Evolutionary conservation across 176 grass and related monocot genomes (phyloP).

Genomic region (Cenchrus americanus): DNA sequence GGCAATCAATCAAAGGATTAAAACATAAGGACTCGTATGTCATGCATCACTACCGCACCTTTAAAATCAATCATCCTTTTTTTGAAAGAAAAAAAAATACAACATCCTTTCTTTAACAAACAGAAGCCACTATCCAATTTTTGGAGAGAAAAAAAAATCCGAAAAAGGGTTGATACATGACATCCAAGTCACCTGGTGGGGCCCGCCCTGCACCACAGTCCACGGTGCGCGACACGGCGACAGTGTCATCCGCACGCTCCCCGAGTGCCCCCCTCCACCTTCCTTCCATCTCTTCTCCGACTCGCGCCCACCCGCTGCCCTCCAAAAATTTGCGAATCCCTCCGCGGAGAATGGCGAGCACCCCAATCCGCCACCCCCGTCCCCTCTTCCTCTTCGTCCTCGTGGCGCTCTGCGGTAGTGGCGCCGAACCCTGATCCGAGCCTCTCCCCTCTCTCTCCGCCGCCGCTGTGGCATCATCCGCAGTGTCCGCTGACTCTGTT

Average conservation of each 20-base stretch:
- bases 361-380: not conserved
- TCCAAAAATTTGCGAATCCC: not conserved
- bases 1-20: not conserved
- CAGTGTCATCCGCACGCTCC: not conserved
- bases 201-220: not conserved
- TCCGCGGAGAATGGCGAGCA: conserved; percentile 39
- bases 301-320: not conserved
- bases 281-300: not conserved
- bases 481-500: not conserved
- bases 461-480: not conserved
- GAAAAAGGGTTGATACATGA: not conserved
- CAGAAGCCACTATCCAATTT: not conserved
- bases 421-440: not conserved
- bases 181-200: not conserved
- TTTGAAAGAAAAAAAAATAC: no score
- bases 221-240: conserved; percentile 2
- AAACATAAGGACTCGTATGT: not conserved
- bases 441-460: not conserved
- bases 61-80: not conserved
- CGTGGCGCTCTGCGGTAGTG: conserved; percentile 35
- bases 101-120: not conserved
- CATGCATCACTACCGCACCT: not conserved
- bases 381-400: conserved; percentile 12
- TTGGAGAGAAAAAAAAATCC: not conserved
- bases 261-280: not conserved